These are phyloP conservation scores for Lasiosphaeriaceae sp. DNA, from an alignment of 495 filamentous ascomycete species.

Conservation along the genomic window DNA sequence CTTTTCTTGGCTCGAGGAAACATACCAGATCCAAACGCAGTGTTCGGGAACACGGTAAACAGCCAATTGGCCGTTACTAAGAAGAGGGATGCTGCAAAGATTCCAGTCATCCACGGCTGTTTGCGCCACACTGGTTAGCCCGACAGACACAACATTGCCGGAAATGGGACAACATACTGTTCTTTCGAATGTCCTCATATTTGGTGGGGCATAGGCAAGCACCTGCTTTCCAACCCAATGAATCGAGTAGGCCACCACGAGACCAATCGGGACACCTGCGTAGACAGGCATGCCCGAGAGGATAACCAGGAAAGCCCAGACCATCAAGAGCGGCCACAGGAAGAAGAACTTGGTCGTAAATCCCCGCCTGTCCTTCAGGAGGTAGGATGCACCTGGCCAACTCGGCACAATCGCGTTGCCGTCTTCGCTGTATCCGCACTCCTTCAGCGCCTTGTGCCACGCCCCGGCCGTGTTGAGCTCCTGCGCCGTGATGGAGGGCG, in stretches of 20 bases:
- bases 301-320: slow-evolving; percentile 66
- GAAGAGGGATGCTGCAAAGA: slow-evolving; percentile 85
- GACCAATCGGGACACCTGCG: slow-evolving; percentile 65
- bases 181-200: slow-evolving; percentile 82
- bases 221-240: slow-evolving; percentile 77
- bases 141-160: background rate
- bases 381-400: slow-evolving; percentile 52
- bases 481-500: slow-evolving; percentile 73
- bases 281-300: slow-evolving; percentile 71
- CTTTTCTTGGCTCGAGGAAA: background rate
- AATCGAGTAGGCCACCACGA: slow-evolving; percentile 62
- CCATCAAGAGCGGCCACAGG: slow-evolving; percentile 74
- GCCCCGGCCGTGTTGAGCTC: slow-evolving; percentile 83
- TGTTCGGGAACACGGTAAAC: slow-evolving; percentile 66
- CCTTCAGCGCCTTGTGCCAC: slow-evolving; percentile 80
- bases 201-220: slow-evolving; percentile 72
- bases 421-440: slow-evolving; percentile 78
- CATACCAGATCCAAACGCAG: slow-evolving; percentile 31
- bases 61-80: slow-evolving; percentile 77
- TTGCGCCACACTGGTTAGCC: slow-evolving; percentile 12
- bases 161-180: slow-evolving; percentile 59
- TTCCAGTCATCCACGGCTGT: slow-evolving; percentile 85
- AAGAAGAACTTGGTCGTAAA: slow-evolving; percentile 88
- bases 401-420: slow-evolving; percentile 61
- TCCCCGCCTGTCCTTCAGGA: slow-evolving; percentile 65